Percentiles rank a stretch among this genome's conserved stretches.
Evolutionary conservation across 2,329 filamentous ascomycete species (phyloP).

Genomic region (Hypoxylon sp.): DNA sequence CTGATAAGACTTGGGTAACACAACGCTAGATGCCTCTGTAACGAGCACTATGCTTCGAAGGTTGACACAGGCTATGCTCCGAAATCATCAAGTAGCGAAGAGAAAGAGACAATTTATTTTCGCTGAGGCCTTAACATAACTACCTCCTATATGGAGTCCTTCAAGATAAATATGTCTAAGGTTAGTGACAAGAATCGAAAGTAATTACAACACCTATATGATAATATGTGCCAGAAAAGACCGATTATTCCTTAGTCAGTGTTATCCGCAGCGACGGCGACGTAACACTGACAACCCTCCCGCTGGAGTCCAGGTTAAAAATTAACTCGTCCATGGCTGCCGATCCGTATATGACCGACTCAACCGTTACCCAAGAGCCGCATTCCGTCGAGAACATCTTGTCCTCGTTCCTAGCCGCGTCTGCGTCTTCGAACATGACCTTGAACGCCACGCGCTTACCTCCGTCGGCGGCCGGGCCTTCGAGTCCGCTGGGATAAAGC

Average conservation of each 20-base stretch:
- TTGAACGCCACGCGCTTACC: constrained; percentile 50
- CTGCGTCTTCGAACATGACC: constrained; percentile 50
- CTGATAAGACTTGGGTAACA: not conserved
- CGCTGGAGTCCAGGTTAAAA: constrained; percentile 44
- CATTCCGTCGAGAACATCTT: constrained; percentile 54
- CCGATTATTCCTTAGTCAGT: constrained; percentile 40
- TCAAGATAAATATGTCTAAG: no score
- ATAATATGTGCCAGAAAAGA: not conserved
- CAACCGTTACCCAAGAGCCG: constrained; percentile 47
- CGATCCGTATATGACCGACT: constrained; percentile 47
- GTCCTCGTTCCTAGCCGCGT: constrained; percentile 35
- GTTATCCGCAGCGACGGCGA: constrained; percentile 47
- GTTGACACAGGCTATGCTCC: no score
- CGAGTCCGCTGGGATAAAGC: constrained; percentile 51
- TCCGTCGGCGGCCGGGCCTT: constrained; percentile 39
- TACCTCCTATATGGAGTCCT: no score
- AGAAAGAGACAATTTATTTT: no score
- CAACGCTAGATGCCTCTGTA: no score
- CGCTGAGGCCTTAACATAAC: no score
- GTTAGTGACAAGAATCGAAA: no score
- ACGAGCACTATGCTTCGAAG: no score
- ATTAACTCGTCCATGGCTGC: constrained; percentile 47
- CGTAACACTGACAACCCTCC: constrained; percentile 43
- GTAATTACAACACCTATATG: no score
- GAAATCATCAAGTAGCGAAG: no score